phyloP scores from a whole-genome alignment of 257 asterid species.

The Euphrasia confusa region DNA sequence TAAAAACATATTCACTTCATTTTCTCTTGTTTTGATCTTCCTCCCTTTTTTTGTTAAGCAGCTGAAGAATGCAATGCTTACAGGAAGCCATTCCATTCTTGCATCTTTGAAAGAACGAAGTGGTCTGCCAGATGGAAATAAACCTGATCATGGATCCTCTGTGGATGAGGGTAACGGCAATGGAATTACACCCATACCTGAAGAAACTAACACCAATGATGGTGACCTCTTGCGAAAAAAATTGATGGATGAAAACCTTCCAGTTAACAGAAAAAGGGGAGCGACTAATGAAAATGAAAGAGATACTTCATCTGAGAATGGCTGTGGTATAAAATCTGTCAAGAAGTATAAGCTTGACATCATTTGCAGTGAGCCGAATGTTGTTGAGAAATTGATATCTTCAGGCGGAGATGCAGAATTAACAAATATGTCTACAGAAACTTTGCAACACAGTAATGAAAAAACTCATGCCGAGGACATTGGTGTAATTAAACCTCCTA shows the following conservation, averaged over 20 bases:
- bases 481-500: constrained; percentile 21
- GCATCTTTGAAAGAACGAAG: constrained; percentile 51
- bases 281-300: constrained; percentile 26
- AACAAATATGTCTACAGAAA: constrained; percentile 20
- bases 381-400: constrained; percentile 19
- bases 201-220: constrained; percentile 21
- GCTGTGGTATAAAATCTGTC: constrained; percentile 27
- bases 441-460: constrained; percentile 18
- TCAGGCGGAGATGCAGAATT: constrained; percentile 10
- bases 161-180: constrained; percentile 23
- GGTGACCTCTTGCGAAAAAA: constrained; percentile 23
- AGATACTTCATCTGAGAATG: constrained; percentile 23
- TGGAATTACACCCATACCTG: constrained; percentile 16
- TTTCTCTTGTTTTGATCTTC: constrained; percentile 21
- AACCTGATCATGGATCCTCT: constrained; percentile 23
- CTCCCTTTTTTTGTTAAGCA: constrained; percentile 25
- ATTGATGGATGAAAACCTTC: constrained; percentile 29
- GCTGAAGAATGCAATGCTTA: constrained; percentile 52
- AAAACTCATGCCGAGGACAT: constrained; percentile 23
- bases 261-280: constrained; percentile 33
- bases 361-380: constrained; percentile 16
- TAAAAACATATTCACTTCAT: background rate
- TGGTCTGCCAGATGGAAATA: constrained; percentile 38
- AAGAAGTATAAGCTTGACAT: constrained; percentile 42
- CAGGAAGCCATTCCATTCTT: constrained; percentile 36